A percentile compares a stretch with the other conserved stretches of the same genome.
Conservation (phyloP, 345 rosid species). For the Syzygium grande region DNA sequence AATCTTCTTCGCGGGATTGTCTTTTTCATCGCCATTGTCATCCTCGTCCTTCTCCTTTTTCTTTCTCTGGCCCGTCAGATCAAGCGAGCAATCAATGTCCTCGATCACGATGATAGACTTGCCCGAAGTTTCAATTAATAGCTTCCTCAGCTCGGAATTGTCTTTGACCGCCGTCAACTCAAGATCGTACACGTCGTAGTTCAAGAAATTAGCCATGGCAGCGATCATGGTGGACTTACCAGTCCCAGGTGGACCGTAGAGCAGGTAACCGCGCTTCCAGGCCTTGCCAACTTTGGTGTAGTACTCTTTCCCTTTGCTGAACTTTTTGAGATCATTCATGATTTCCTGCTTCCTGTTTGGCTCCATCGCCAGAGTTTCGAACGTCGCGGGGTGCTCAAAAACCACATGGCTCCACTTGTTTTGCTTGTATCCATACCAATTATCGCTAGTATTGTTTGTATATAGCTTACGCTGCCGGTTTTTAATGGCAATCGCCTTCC, state of each 20-base stretch:
- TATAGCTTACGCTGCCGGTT: constrained; percentile 47
- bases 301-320: constrained; percentile 44
- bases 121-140: constrained; percentile 37
- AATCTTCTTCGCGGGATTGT: background rate
- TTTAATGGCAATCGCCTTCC: constrained; percentile 15
- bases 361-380: constrained; percentile 62
- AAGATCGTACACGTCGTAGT: constrained; percentile 68
- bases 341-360: constrained; percentile 34
- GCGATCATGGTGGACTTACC: constrained; percentile 75
- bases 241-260: constrained; percentile 66
- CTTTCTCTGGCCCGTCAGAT: constrained; percentile 35
- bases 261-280: constrained; percentile 77
- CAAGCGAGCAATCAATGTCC: constrained; percentile 62
- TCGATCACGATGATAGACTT: constrained; percentile 61
- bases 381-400: constrained; percentile 49
- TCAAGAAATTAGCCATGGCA: constrained; percentile 57
- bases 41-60: background rate
- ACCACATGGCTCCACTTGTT: constrained; percentile 27
- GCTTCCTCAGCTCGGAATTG: constrained; percentile 45
- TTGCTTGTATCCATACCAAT: constrained; percentile 7
- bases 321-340: constrained; percentile 37
- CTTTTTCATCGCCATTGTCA: background rate
- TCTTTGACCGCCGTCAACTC: constrained; percentile 53
- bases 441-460: constrained; percentile 19
- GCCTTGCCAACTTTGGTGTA: constrained; percentile 55